These are phyloP conservation scores for Begonia peltatifolia DNA, from an alignment of 306 rosid species.

Conservation along the genomic window DNA sequence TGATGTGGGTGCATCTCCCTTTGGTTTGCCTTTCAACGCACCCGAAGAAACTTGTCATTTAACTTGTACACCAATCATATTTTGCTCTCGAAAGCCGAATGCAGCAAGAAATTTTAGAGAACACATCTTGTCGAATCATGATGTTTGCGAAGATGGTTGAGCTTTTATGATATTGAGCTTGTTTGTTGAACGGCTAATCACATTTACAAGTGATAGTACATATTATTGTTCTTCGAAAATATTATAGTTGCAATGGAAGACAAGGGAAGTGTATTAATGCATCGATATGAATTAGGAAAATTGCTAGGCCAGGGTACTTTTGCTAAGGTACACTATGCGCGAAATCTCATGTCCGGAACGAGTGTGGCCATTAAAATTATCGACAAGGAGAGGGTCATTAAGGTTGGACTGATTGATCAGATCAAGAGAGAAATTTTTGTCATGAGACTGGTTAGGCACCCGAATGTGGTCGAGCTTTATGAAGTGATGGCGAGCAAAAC, in stretches of 20 bases:
- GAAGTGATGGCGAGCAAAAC: conserved; percentile 97
- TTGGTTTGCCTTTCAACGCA: conserved; percentile 25
- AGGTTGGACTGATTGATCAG: conserved; percentile 83
- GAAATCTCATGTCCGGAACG: conserved; percentile 56
- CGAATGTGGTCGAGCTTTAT: conserved; percentile 75
- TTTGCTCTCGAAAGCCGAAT: conserved; percentile 19
- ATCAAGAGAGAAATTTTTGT: conserved; percentile 88
- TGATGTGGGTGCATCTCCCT: conserved; percentile 25
- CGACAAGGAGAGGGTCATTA: conserved; percentile 72
- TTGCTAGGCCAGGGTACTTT: conserved; percentile 95
- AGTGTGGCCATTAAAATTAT: conserved; percentile 70
- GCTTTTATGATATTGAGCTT: conserved; percentile 2
- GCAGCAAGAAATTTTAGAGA: conserved; percentile 21
- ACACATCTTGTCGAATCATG: conserved; percentile 23
- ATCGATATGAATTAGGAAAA: conserved; percentile 67
- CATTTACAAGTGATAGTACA: conserved; percentile 7
- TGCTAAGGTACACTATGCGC: conserved; percentile 87
- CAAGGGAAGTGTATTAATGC: conserved; percentile 67
- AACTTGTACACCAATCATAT: conserved; percentile 14
- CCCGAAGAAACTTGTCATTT: conserved; percentile 34
- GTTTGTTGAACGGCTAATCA: conserved; percentile 2
- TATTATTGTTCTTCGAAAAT: conserved; percentile 9
- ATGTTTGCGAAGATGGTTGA: conserved; percentile 66
- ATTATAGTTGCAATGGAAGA: conserved; percentile 35
- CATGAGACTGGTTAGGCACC: conserved; percentile 71